Base-by-base conservation (phyloP, 169 alveolate genomes). In the Theileria annulata region DNA sequence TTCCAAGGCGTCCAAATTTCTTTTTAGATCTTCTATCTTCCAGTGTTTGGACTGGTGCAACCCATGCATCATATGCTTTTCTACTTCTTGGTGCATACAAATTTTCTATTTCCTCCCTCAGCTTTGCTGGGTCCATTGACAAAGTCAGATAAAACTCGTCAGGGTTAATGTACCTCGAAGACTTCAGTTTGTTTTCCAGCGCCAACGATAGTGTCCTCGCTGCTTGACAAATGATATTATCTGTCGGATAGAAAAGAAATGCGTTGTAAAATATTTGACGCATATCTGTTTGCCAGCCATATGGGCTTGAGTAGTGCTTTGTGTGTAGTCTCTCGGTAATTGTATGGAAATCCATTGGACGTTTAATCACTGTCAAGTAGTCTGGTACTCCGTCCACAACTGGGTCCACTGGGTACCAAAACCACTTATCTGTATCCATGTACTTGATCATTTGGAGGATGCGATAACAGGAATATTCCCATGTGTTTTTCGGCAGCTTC, bases 281-380 rank as follows among this genome's bases (percentile, higher is more conserved):
- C 78, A 94, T 90, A 78, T 94, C 97, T 51, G 90, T 92, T 75
- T 94, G 97, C 96, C 97, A 94, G 48, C 92, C 94, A 80, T 85
- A 94, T n/a, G 97, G 97, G 74, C 88, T 92, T 71, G 85, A 67
- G 77, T 94, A 94, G 79, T 87, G 88, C 71, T 92, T 80, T 73
- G 79, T 80, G 66, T 81, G 90, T 30, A 84, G 76, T 30, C 87
- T 68, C 27, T 76, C 90, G 21, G 72, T 76, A 27, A 84, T 77
- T 15, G 90, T 84, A 64, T 77, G 87, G 56, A 84, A 84, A 30
- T 77, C 90, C 87, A 77, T 84, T 15, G 90, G 86, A 23, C 76
- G 69, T 33, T 84, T 59, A 9, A 77, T 69, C 21, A 84, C 56
- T 28, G 31, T 58, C 42, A 68, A 76, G 69, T 84, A 77, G 78